These are phyloP conservation scores for Chiua virens DNA, from an alignment of 768 basidiomycete species.

Conservation along the genomic window DNA sequence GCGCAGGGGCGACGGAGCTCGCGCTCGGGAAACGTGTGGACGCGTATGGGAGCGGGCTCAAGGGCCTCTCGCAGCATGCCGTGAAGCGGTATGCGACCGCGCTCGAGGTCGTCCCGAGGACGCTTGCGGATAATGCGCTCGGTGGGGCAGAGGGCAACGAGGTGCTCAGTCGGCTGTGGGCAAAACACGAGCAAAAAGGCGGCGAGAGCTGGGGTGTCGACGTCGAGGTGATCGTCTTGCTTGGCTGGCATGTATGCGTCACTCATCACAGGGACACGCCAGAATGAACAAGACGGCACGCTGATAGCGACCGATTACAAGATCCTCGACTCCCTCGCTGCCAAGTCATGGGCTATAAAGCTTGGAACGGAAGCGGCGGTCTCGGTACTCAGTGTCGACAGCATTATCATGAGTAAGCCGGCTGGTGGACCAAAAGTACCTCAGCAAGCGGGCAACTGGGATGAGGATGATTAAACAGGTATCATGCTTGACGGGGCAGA, in stretches of 20 bases:
- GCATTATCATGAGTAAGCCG: slow-evolving; percentile 97
- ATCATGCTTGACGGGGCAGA: slow-evolving; percentile 9
- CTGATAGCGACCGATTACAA: slow-evolving; percentile 58
- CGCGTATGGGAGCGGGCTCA: slow-evolving; percentile 81
- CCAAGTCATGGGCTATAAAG: slow-evolving; percentile 87
- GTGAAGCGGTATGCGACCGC: slow-evolving; percentile 89
- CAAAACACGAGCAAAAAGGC: slow-evolving; percentile 78
- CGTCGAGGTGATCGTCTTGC: slow-evolving; percentile 63
- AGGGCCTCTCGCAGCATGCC: slow-evolving; percentile 90
- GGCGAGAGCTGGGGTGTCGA: slow-evolving; percentile 84
- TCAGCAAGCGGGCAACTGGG: slow-evolving; percentile 87
- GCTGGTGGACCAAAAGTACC: slow-evolving; percentile 87
- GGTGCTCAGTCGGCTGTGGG: slow-evolving; percentile 84
- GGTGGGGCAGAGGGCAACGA: slow-evolving; percentile 92
- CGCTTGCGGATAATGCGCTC: slow-evolving; percentile 92
- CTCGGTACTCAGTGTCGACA: slow-evolving; percentile 91
- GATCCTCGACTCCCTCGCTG: slow-evolving; percentile 85
- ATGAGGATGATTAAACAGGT: slow-evolving; percentile 54
- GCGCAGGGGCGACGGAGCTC: slow-evolving; percentile 92
- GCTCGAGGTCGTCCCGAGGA: slow-evolving; percentile 89
- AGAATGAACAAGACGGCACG: slow-evolving; percentile 82
- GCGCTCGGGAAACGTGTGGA: slow-evolving; percentile 88
- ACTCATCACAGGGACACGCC: slow-evolving; percentile 1
- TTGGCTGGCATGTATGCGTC: neutral
- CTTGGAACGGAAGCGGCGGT: slow-evolving; percentile 92